Base-by-base conservation (phyloP, 345 rosid species). In the Trapa incisa region DNA sequence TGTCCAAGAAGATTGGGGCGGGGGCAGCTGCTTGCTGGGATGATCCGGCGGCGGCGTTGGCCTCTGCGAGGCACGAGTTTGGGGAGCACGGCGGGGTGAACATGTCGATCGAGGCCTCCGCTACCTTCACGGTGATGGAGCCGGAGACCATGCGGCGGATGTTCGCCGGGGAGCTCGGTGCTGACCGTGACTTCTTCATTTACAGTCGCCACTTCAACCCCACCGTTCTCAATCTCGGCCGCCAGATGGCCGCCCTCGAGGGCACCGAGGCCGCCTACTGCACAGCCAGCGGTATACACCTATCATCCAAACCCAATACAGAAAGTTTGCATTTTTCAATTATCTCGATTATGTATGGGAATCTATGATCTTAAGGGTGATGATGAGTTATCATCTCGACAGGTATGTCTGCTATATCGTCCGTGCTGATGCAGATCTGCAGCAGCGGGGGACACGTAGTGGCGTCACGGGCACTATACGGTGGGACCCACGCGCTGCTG, bases 51-150 rank as follows among this genome's bases (percentile, higher is more conserved):
- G 90, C 89, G 0, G 91, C 93, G 29, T 70, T 94, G 68, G 97
- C 96, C 38, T 70, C 78, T 57, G 77, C 81, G 14, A 85, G 99
- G 50, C 97, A 94, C 73, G 96, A 87, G 74, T 94, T 94, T 64
- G 99, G 97, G 5, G 97, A 94, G 72, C 97, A 94, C 62, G 99
- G 99, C 57, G 99, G 97, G 37, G 99, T 87, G 43, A 94, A 94
- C 80, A 94, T 91, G 97, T 94, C 99, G 0, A 94, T 89, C 65
- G 99, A 94, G 76, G 96, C 97, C 57, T 94, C 97, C n/a, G 99
- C 96, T 70, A 89, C 96, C 66, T 94, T 94, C 87, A 91, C 97
- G 56, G 99, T 89, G 72, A 91, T 94, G 96, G 99, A 94, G 77
- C 89, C 99, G 0, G 97, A 89, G 37, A 94, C 96, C 61, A 87